A percentile compares a stretch with the other conserved stretches of the same genome.
Evolutionary conservation across 192 early-diverging fungal genomes (phyloP).

Genomic region (Radiomyces spectabilis): DNA sequence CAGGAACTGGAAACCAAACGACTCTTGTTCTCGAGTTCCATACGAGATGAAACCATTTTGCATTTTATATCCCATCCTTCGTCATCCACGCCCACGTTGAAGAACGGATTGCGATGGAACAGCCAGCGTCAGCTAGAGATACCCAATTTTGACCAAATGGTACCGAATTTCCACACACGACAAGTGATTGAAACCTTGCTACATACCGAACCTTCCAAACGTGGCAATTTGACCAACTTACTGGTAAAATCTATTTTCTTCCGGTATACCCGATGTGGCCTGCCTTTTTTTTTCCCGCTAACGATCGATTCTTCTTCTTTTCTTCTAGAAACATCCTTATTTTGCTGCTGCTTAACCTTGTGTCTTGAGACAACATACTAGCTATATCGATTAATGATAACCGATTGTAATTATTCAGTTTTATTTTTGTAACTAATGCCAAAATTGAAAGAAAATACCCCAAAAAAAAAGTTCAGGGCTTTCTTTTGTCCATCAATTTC

Average conservation of each 20-base stretch:
- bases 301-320: not conserved
- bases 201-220: conserved; percentile 28
- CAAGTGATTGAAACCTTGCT: conserved; percentile 30
- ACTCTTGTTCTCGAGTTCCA: conserved; percentile 29
- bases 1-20: conserved; percentile 38
- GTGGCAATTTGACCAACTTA: conserved; percentile 29
- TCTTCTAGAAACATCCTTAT: conserved; percentile 5
- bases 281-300: too few relatives aligned
- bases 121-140: conserved; percentile 30
- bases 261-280: not conserved
- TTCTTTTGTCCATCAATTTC: too few relatives aligned
- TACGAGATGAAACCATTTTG: conserved; percentile 37
- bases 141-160: conserved; percentile 29
- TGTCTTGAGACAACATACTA: too few relatives aligned
- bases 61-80: conserved; percentile 45
- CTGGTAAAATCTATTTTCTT: conserved; percentile 22
- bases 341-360: not conserved
- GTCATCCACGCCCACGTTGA: conserved; percentile 31
- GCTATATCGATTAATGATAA: too few relatives aligned
- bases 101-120: conserved; percentile 38
- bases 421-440: too few relatives aligned
- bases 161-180: conserved; percentile 27
- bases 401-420: too few relatives aligned
- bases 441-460: too few relatives aligned
- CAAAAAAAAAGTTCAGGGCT: too few relatives aligned